Evolutionary conservation across 345 rosid species (phyloP), one percentile per base, ranked within the genome.

Genomic region (Lenwebbia sp.): DNA sequence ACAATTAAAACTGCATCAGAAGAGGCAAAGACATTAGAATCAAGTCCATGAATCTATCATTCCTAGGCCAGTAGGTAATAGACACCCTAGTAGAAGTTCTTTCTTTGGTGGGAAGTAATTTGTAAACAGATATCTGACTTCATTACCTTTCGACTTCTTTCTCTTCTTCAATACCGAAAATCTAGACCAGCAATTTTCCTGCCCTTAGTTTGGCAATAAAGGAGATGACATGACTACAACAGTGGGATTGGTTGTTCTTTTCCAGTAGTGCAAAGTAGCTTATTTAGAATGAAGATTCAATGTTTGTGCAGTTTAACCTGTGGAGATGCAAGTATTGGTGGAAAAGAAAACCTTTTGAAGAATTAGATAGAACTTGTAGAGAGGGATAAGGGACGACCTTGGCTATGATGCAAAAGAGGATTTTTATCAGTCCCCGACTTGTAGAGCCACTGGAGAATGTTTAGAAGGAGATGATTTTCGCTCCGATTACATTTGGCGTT

Each of bases 1-100:
- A 97, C 81, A 33, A 97, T 93, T 83, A 96, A 89, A 90, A 97
- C 96, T 95, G 89, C 65, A 21, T 56, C 81, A 65, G 85, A 70
- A 83, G 14, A 51, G 5, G 40, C 83, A 76, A 47, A 86, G 84
- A 7, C 33, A 84, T 83, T 88, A 85, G 60, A 21, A 85, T 86
- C 62, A 84, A 51, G 84, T 51, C 41, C 19, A n/a, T 28, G 83
- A 47, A 52, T 47, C 3, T 12, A 26, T 82, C 55, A 47, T 82
- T 26, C 83, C 83, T 13, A 25, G 54, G 55, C 83, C 47, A 37
- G 26, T 70, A 19, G 47, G 47, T 8, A 37, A 70, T 37, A 37
- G 81, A 70, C 81, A 37, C 41, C 81, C 81, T 44, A 37, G 13
- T 70, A 70, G 22, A 70, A 19, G 5, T 37, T 70, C 47, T 70